phyloP scores from a whole-genome alignment of 2,329 filamentous ascomycete genomes.

The Colletotrichum cordylinicola region DNA sequence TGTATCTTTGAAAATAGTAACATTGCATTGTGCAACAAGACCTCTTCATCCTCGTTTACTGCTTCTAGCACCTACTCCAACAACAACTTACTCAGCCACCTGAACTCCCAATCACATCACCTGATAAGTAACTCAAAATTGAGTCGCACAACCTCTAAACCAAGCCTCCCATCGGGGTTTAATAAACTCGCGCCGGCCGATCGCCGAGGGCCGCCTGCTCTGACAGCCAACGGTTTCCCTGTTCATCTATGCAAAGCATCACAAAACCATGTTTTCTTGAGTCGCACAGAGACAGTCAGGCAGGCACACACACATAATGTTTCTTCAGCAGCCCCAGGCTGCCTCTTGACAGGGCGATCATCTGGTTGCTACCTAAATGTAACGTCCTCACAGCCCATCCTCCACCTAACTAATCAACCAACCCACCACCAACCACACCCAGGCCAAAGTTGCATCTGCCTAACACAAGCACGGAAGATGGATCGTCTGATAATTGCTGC shows the following conservation, averaged over 20 bases:
- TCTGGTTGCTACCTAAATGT: slow-evolving; percentile 4
- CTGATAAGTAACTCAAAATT: not conserved
- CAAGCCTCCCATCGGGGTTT: not conserved
- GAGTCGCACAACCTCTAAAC: not conserved
- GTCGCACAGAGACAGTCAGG: not conserved
- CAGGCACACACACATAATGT: not conserved
- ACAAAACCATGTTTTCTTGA: not conserved
- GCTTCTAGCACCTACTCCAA: not conserved
- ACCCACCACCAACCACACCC: not conserved
- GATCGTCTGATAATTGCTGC: slow-evolving; percentile 60
- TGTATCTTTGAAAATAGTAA: not conserved
- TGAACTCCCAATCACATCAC: not conserved
- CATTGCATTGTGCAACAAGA: not conserved
- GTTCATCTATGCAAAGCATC: not conserved
- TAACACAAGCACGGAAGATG: slow-evolving; percentile 58
- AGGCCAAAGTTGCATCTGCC: not conserved
- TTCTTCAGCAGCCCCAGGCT: not conserved
- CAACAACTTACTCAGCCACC: not conserved
- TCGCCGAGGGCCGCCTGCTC: not conserved
- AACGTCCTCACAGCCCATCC: not conserved
- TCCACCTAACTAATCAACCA: not conserved
- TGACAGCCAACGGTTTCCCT: slow-evolving; percentile 8
- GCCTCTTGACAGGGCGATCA: not conserved
- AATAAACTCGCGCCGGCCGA: not conserved
- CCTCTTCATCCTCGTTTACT: not conserved